phyloP scores from a whole-genome alignment of 305 asterid species.

The Fraxinus xanthoxyloides region DNA sequence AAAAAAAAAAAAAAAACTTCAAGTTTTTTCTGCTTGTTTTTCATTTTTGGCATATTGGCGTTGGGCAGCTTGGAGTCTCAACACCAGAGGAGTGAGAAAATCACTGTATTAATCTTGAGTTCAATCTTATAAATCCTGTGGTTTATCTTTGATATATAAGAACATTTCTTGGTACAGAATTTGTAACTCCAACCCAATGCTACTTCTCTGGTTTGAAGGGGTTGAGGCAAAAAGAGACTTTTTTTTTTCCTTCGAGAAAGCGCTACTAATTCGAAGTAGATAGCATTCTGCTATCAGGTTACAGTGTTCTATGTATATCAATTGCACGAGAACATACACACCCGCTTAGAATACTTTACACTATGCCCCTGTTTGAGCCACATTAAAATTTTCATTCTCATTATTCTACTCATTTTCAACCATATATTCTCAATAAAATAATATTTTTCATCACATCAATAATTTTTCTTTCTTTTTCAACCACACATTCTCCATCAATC shows the following conservation, averaged over 20 bases:
- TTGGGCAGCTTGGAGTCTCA: not conserved
- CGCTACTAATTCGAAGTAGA: not conserved
- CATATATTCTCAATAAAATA: no score
- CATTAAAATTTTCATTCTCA: no score
- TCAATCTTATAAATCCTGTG: not conserved
- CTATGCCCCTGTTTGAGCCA: no score
- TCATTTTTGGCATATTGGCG: not conserved
- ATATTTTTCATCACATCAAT: no score
- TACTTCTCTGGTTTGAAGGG: not conserved
- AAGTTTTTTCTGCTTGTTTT: not conserved
- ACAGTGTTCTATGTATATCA: not conserved
- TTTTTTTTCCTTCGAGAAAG: not conserved
- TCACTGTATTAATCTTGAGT: not conserved
- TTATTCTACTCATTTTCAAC: no score
- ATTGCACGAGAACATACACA: not conserved
- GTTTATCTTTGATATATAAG: not conserved
- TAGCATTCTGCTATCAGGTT: not conserved
- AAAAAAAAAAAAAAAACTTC: no score
- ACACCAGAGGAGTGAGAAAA: not conserved
- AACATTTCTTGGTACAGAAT: not conserved
- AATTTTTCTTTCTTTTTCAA: no score
- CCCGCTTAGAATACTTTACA: not conserved
- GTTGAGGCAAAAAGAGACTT: not conserved
- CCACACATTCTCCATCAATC: no score
- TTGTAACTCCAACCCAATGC: not conserved